Evolutionary conservation across 1,284 basidiomycete species (phyloP).

Genomic region (Coniferiporia sulphurascens): DNA sequence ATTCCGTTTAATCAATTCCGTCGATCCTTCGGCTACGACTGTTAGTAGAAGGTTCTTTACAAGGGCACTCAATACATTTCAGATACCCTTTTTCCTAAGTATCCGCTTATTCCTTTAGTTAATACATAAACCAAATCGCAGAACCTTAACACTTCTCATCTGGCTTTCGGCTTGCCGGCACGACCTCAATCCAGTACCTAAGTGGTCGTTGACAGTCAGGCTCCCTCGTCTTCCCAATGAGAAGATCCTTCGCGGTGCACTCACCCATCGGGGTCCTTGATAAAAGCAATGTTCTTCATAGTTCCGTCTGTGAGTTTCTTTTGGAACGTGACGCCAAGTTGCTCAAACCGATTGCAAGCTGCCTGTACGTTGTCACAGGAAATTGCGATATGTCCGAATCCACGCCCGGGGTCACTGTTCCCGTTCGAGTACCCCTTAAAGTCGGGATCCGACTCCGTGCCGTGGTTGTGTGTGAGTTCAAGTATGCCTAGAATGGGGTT

Average conservation of each 20-base stretch:
- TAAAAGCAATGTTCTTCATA: slow-evolving; percentile 86
- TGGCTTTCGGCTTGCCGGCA: slow-evolving; percentile 22
- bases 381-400: slow-evolving; percentile 87
- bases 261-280: slow-evolving; percentile 83
- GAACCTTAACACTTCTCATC: slow-evolving; percentile 4
- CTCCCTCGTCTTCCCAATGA: neutral
- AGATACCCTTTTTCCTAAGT: no score
- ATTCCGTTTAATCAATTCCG: no score
- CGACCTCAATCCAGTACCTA: slow-evolving; percentile 46
- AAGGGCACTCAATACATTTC: no score
- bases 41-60: no score
- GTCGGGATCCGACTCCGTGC: slow-evolving; percentile 74
- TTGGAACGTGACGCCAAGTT: slow-evolving; percentile 82
- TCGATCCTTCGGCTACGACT: no score
- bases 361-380: slow-evolving; percentile 79
- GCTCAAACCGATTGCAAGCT: slow-evolving; percentile 83
- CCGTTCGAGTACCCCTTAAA: slow-evolving; percentile 82
- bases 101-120: neutral
- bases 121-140: neutral
- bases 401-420: slow-evolving; percentile 77
- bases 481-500: slow-evolving; percentile 53
- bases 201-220: neutral
- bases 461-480: slow-evolving; percentile 88
- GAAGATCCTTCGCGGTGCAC: neutral
- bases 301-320: slow-evolving; percentile 83